A percentile compares a stretch with the other conserved stretches of the same genome.
phyloP scores from a whole-genome alignment of 495 filamentous ascomycete species.

The Annulohypoxylon bovei region DNA sequence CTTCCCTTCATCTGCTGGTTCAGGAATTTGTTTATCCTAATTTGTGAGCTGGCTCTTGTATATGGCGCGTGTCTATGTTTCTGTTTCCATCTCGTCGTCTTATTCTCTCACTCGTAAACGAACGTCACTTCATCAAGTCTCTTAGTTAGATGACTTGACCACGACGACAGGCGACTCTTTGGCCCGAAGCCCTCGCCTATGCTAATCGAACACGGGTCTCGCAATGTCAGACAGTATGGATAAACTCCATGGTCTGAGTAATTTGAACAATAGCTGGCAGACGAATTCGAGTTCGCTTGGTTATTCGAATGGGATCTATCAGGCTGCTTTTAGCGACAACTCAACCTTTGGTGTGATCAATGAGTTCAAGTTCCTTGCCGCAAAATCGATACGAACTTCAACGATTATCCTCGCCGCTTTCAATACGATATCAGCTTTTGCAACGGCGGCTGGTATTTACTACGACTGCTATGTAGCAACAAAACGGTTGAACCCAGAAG shows the following conservation, averaged over 20 bases:
- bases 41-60: slow-evolving; percentile 52
- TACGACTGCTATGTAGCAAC: slow-evolving; percentile 53
- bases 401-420: slow-evolving; percentile 60
- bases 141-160: slow-evolving; percentile 59
- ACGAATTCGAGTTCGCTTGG: slow-evolving; percentile 50
- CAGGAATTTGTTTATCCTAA: slow-evolving; percentile 59
- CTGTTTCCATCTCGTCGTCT: slow-evolving; percentile 41
- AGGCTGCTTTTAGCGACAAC: slow-evolving; percentile 49
- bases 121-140: slow-evolving; percentile 42
- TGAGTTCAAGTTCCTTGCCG: slow-evolving; percentile 54
- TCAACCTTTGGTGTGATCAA: slow-evolving; percentile 49
- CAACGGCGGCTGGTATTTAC: slow-evolving; percentile 56
- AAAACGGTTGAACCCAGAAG: slow-evolving; percentile 39
- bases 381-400: slow-evolving; percentile 58
- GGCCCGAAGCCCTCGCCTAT: slow-evolving; percentile 59
- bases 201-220: slow-evolving; percentile 50
- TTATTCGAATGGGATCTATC: slow-evolving; percentile 45
- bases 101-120: slow-evolving; percentile 26
- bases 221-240: slow-evolving; percentile 42
- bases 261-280: slow-evolving; percentile 50
- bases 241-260: slow-evolving; percentile 39
- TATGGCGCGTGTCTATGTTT: slow-evolving; percentile 37
- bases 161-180: slow-evolving; percentile 51
- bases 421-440: slow-evolving; percentile 59
- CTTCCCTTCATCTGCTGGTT: slow-evolving; percentile 54